Conservation (phyloP, 2,329 filamentous ascomycete genomes). For the Colletotrichum coccodes region DNA sequence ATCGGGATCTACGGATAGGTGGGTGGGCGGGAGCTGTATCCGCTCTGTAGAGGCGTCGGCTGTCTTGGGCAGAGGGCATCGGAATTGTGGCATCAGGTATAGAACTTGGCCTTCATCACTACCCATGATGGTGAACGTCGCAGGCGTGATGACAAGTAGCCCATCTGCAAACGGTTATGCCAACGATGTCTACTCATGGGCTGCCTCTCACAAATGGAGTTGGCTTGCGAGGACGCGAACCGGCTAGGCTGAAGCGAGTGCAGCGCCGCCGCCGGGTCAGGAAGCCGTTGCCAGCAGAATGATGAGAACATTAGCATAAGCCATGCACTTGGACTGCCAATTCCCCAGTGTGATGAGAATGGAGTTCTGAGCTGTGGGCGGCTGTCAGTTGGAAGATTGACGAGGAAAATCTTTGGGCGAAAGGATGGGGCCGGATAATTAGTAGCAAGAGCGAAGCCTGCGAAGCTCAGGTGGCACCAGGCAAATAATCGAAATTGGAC, state of each 20-base stretch:
- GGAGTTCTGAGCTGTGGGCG: not conserved
- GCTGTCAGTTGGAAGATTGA: conserved; percentile 12
- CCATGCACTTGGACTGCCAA: not conserved
- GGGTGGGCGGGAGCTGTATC: not conserved
- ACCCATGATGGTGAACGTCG: not conserved
- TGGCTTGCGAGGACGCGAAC: not conserved
- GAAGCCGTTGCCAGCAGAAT: not conserved
- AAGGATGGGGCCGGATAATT: conserved; percentile 23
- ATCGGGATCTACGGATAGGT: conserved; percentile 2
- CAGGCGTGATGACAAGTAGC: not conserved
- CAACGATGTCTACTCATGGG: not conserved
- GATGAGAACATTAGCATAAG: not conserved
- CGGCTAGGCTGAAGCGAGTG: not conserved
- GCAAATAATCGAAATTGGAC: conserved; percentile 2
- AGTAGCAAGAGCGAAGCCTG: conserved; percentile 7
- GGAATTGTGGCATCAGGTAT: not conserved
- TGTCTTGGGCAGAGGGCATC: not conserved
- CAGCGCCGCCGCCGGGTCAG: not conserved
- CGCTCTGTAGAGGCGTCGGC: not conserved
- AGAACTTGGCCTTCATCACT: not conserved
- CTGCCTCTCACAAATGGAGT: not conserved
- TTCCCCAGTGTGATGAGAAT: not conserved
- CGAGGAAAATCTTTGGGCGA: conserved; percentile 7
- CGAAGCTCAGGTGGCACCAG: conserved; percentile 22
- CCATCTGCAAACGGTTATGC: not conserved